phyloP scores from a whole-genome alignment of 78 protist genomes.

The Dictyostelium citrinum region DNA sequence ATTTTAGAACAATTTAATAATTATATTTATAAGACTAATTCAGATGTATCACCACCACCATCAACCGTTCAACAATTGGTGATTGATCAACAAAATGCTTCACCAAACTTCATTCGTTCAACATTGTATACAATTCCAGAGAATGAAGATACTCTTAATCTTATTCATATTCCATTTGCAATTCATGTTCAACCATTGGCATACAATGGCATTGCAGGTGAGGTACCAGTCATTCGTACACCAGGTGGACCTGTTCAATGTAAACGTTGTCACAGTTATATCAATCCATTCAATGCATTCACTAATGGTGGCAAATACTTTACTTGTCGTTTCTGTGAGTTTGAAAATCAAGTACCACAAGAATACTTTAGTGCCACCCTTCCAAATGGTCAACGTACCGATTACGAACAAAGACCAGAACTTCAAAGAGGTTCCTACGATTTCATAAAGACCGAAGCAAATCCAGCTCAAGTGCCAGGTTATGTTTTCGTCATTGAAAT shows the following conservation, averaged over 20 bases:
- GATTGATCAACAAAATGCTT: slow-evolving; percentile 38
- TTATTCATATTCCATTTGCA: slow-evolving; percentile 53
- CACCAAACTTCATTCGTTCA: slow-evolving; percentile 60
- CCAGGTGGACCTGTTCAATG: slow-evolving; percentile 75
- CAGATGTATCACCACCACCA: slow-evolving; percentile 32
- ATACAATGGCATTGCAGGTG: background rate
- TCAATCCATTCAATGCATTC: slow-evolving; percentile 62
- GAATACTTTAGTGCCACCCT: slow-evolving; percentile 55
- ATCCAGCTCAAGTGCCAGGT: slow-evolving; percentile 26
- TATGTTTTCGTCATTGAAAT: slow-evolving; percentile 58
- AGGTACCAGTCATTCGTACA: slow-evolving; percentile 45
- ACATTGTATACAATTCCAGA: slow-evolving; percentile 73
- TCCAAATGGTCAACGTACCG: slow-evolving; percentile 68
- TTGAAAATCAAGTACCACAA: slow-evolving; percentile 58
- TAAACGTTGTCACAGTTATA: slow-evolving; percentile 70
- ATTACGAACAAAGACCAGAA: slow-evolving; percentile 62
- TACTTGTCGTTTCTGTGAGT: slow-evolving; percentile 60
- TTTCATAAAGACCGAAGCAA: background rate
- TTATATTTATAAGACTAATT: slow-evolving; percentile 17
- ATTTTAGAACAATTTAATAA: slow-evolving; percentile 29
- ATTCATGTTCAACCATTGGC: slow-evolving; percentile 61
- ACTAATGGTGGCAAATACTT: slow-evolving; percentile 67
- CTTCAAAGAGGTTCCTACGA: slow-evolving; percentile 45
- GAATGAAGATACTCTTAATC: slow-evolving; percentile 21
- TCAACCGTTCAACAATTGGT: slow-evolving; percentile 32